These are phyloP conservation scores for Nitzschia sp. DNA, from an alignment of 108 stramenopile genomes.

Conservation along the genomic window DNA sequence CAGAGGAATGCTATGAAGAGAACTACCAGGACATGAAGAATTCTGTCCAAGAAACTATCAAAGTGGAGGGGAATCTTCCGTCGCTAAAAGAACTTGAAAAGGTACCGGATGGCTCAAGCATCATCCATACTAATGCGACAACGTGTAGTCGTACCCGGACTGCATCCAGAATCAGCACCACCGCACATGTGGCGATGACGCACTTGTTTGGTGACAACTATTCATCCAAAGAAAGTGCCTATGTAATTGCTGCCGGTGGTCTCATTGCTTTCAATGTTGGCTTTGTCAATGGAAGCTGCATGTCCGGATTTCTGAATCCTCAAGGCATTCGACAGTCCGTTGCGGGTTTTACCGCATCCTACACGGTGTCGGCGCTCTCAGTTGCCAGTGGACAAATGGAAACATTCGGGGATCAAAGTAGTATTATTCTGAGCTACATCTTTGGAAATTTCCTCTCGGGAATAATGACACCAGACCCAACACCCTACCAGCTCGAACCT, in stretches of 20 bases:
- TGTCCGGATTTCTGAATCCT: constrained; percentile 29
- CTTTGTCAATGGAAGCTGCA: constrained; percentile 44
- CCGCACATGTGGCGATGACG: not conserved
- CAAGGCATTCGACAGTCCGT: constrained; percentile 21
- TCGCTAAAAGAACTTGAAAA: too few species aligned
- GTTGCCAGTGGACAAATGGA: constrained; percentile 25
- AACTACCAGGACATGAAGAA: too few species aligned
- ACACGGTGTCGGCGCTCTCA: constrained; percentile 27
- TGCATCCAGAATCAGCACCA: too few species aligned
- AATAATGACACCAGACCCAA: constrained; percentile 27
- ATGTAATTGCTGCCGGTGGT: constrained; percentile 27
- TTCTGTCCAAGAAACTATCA: too few species aligned
- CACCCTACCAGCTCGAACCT: constrained; percentile 24
- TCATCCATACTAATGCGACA: too few species aligned
- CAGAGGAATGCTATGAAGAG: too few species aligned
- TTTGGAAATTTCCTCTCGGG: constrained; percentile 23
- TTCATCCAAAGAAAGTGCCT: constrained; percentile 21
- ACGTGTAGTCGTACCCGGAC: too few species aligned
- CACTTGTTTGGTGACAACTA: constrained; percentile 4
- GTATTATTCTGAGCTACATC: constrained; percentile 25
- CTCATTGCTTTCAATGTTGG: constrained; percentile 42
- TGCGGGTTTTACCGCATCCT: constrained; percentile 32
- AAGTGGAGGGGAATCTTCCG: too few species aligned
- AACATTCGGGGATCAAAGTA: constrained; percentile 2
- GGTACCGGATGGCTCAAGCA: too few species aligned